Evolutionary conservation across 1,284 basidiomycete species (phyloP).

Genomic region (Trichosporon coremiiforme): DNA sequence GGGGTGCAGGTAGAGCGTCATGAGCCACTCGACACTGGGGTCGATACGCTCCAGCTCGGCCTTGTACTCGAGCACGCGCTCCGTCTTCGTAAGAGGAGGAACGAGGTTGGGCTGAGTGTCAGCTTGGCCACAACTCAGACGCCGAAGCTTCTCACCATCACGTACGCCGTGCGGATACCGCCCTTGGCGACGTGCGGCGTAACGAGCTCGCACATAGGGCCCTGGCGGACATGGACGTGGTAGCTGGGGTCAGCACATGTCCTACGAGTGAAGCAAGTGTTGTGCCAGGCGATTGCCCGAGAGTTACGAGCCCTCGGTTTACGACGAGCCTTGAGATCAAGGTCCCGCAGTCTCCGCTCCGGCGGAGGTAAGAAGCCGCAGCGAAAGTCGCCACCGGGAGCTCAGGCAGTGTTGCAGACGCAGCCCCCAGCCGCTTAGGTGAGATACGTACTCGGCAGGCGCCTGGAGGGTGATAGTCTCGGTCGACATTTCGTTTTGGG

Average conservation of each 20-base stretch:
- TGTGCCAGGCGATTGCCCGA: too few species aligned
- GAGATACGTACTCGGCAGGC: slow-evolving; percentile 68
- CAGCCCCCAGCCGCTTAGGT: background rate
- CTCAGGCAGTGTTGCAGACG: background rate
- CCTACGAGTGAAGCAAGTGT: slow-evolving; percentile 20
- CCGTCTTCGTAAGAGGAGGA: slow-evolving; percentile 86
- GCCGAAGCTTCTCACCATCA: slow-evolving; percentile 69
- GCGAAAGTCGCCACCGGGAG: too few species aligned
- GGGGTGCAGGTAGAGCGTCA: slow-evolving; percentile 93
- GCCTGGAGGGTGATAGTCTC: slow-evolving; percentile 61
- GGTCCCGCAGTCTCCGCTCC: too few species aligned
- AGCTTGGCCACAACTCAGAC: background rate
- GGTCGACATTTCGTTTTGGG: slow-evolving; percentile 22
- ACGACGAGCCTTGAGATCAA: too few species aligned
- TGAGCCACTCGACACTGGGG: slow-evolving; percentile 79
- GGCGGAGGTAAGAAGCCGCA: too few species aligned
- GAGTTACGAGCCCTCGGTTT: too few species aligned
- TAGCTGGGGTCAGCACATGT: slow-evolving; percentile 60
- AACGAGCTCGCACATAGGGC: slow-evolving; percentile 76
- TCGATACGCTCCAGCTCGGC: slow-evolving; percentile 73
- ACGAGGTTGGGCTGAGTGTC: slow-evolving; percentile 80
- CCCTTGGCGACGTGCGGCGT: slow-evolving; percentile 87
- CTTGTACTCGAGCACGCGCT: slow-evolving; percentile 80
- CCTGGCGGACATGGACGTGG: slow-evolving; percentile 95
- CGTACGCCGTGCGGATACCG: slow-evolving; percentile 89